Base-by-base conservation (phyloP, 2,329 filamentous ascomycete species). In the Bipolaris zeicola region DNA sequence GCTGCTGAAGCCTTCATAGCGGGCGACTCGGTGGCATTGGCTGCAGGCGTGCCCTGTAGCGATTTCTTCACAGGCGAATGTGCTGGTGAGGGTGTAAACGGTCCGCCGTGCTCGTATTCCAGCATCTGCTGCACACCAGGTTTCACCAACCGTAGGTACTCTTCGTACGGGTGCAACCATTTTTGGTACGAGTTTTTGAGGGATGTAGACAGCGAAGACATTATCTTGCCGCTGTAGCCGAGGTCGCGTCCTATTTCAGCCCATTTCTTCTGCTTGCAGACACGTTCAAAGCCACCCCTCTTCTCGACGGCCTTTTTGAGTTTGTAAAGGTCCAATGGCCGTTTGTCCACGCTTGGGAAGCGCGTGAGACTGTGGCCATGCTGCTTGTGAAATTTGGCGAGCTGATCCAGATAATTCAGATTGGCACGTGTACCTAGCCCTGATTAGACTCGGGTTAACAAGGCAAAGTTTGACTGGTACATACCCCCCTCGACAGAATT, bases 251-350 rank as follows among this genome's bases (percentile, higher is more conserved):
- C 95, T 67, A 99, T 98, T 76, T 99, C 95, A 14, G 95, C 95
- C 95, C 95, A 99, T 80, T 98, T 98, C 79, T 99, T 99, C 53
- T 89, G 84, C 77, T 96, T 97, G 83, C 95, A 99, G 42, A 99
- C 95, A 71, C 91, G 91, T 52, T 97, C 93, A 68, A 99, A 99
- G 3, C 95, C 95, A 44, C 95, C 95, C 60, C 95, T 87, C 28
- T 91, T 89, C 73, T 98, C 95, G 34, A 99, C 95, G 0, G 94
- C 94, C 74, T 98, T 98, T 77, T 98, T 98, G 57, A 99, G 81
- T 68, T 94, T 92, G 79, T 96, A 99, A 14, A 99, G 82, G 72
- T 99, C 95, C 48, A 99, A 84, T 0, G 95, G 95, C 56, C 96
- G 92, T 79, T 99, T 99, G 78, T 99, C 95, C 57, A 99, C 95